Evolutionary conservation across 192 early-diverging fungal genomes (phyloP), one percentile per base, ranked within the genome.

Genomic region (Oehlia diaphana): DNA sequence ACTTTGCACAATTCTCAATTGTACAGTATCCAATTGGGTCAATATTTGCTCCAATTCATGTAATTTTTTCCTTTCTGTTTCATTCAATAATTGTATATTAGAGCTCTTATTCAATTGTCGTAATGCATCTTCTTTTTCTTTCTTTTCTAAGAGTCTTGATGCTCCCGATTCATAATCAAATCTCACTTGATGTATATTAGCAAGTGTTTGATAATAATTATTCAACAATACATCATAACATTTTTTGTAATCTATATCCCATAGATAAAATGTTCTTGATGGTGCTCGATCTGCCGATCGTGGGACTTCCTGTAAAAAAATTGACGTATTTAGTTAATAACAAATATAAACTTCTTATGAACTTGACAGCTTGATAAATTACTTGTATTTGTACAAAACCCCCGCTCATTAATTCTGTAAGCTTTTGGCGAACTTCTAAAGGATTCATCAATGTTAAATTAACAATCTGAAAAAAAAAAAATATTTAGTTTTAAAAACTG

Each of bases 201-300:
- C 74, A 19, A 76, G 35, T 8, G 74, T 63, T 23, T 23, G 61
- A 63, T 76, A 76, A 50, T 61, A 61, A 13, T 76, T 35, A 10
- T 50, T 12, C 19, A 76, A 35, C 9, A 76, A 37, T 76, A 10
- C 14, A 39, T 76, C 35, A 63, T 76, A 76, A 6, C 58, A 63
- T 39, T 9, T 76, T 21, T 76, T 35, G 33, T 61, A 61, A 33
- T 76, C 85, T 35, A 93, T 86, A 62, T 90, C 89, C 89, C 91
- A 93, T 44, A 95, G 85, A 65, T 92, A 93, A 78, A 89, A 91
- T 44, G 91, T 93, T 81, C 92, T 88, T 76, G 91, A 91, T 9
- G 93, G 93, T 10, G 92, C 87, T 78, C 92, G 90, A 74, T 95
- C 93, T 2, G 89, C 87, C 0, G 91, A 86, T 70, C 90, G 89